Evolutionary conservation across 176 grass and related monocot genomes (phyloP).

Genomic region (Puya raimondii): DNA sequence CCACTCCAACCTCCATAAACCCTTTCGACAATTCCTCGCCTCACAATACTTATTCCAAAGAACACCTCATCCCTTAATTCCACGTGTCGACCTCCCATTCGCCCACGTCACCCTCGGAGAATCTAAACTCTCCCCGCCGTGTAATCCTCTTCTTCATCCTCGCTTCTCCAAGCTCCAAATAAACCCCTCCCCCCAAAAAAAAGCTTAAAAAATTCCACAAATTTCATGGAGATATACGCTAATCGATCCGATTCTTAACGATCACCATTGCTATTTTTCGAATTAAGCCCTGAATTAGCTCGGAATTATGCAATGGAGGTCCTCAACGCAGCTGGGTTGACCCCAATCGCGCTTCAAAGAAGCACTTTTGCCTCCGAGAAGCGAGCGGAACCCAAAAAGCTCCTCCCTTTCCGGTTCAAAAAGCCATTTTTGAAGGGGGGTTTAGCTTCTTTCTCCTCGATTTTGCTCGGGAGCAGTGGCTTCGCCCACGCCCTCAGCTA

Average conservation of each 20-base stretch:
- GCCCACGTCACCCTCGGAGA: not conserved
- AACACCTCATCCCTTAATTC: not conserved
- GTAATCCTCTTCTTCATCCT: too few species aligned
- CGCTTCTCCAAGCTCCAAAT: too few species aligned
- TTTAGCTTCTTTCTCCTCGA: constrained; percentile 36
- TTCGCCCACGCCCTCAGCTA: constrained; percentile 57
- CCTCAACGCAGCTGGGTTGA: constrained; percentile 31
- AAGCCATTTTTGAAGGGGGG: constrained; percentile 26
- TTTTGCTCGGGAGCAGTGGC: constrained; percentile 20
- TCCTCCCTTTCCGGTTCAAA: constrained; percentile 14
- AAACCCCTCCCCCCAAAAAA: not conserved
- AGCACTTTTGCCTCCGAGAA: not conserved
- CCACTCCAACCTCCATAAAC: not conserved
- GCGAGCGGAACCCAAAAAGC: constrained; percentile 16
- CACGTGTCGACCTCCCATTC: not conserved
- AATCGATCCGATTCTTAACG: not conserved
- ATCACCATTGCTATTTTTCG: not conserved
- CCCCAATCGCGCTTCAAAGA: constrained; percentile 20
- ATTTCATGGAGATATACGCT: not conserved
- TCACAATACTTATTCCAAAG: not conserved
- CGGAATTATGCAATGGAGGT: constrained; percentile 41
- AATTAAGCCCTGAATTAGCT: not conserved
- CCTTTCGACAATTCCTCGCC: not conserved
- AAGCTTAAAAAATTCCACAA: not conserved
- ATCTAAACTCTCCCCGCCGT: too few species aligned